Evolutionary conservation across 345 rosid species (phyloP), one percentile per base, ranked within the genome.

Genomic region (Brassica nigra): DNA sequence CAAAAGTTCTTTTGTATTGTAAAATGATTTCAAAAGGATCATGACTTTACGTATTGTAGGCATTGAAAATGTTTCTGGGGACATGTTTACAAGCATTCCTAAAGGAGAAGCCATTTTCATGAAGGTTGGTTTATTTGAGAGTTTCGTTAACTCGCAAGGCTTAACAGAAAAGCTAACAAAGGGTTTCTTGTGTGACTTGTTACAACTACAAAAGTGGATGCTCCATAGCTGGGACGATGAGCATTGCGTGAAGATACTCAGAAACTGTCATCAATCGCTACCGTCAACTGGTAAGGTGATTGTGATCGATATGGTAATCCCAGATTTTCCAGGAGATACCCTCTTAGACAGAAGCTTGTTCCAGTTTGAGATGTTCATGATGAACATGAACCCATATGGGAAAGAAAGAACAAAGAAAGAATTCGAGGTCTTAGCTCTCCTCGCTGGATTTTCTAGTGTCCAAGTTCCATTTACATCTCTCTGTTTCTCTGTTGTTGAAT

Each of bases 31-130:
- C 9, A 28, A 42, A 62, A 47, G 16, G 3, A 9, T 74, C 6
- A 31, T 61, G 33, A 27, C 2, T 30, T 6, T 37, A 36, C 42
- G 39, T 87, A 11, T 68, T 81, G 42, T 75, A 80, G 84, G 85
- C 6, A 84, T 87, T 10, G 75, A 77, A 66, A 69, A 84, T 80
- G 81, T 86, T 79, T 73, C 84, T 61, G 88, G 88, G 54, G 87
- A 85, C 58, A 84, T 84, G 86, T 83, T 85, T 62, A 34, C 36
- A 47, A 73, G 52, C 18, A 80, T 85, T 55, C 94, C 96, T 8
- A 77, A 87, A 69, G 93, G 89, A 75, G 89, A 92, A 55, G 87
- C 87, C 68, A 87, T 90, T 78, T 88, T 89, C 90, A 88, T 89
- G 88, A 88, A 89, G 90, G 93, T 90, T 9, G 33, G 31, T 2